phyloP scores from a whole-genome alignment of 495 filamentous ascomycete genomes.

The Hypoxylon perforatum region DNA sequence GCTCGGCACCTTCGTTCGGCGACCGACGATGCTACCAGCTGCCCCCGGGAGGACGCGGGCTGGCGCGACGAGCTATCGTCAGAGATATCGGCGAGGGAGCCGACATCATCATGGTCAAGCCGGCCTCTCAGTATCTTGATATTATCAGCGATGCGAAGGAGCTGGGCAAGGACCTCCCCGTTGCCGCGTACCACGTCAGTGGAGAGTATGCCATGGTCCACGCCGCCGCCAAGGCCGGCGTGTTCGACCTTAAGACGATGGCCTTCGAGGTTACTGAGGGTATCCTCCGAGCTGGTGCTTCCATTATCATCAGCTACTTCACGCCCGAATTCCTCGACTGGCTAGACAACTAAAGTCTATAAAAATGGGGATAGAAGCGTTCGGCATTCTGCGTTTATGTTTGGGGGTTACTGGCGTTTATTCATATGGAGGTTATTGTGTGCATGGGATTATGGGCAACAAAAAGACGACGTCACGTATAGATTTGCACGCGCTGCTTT shows the following conservation, averaged over 20 bases:
- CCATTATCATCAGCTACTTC: conserved; percentile 93
- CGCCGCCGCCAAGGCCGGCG: conserved; percentile 92
- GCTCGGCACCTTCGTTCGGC: conserved; percentile 90
- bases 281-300: conserved; percentile 91
- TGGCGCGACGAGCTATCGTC: conserved; percentile 89
- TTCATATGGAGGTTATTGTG: conserved; percentile 3
- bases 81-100: conserved; percentile 93
- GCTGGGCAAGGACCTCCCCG: conserved; percentile 85
- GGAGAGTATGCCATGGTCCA: conserved; percentile 99
- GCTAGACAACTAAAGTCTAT: conserved; percentile 60
- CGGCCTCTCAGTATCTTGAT: conserved; percentile 91
- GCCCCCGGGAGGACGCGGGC: conserved; percentile 89
- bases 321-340: conserved; percentile 93
- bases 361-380: conserved; percentile 1
- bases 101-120: conserved; percentile 99
- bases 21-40: conserved; percentile 97
- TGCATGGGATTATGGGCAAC: conserved; percentile 18
- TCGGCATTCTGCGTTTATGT: conserved; percentile 9
- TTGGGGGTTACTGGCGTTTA: conserved; percentile 26
- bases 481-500: conserved; percentile 18
- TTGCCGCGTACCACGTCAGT: conserved; percentile 96
- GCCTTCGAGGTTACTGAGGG: conserved; percentile 93
- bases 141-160: conserved; percentile 97
- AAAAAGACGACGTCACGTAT: conserved; percentile 26
- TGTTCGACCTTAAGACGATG: conserved; percentile 97